Percentiles rank a stretch among this genome's conserved stretches.
Evolutionary conservation across 805 yeast genomes (phyloP).

Genomic region (Myxozyma udenii): DNA sequence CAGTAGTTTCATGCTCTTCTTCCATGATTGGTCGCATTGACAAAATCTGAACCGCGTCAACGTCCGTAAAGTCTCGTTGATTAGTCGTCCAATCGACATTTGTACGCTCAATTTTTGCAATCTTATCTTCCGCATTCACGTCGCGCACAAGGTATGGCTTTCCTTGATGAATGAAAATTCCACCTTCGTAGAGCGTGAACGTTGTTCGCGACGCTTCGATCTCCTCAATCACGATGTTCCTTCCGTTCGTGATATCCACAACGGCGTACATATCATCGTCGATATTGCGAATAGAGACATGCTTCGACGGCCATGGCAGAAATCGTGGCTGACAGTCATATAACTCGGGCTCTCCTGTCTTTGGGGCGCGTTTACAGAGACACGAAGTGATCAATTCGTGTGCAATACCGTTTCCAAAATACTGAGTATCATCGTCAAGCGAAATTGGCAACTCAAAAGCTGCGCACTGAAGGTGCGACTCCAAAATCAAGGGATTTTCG

Average conservation of each 20-base stretch:
- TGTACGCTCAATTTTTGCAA: constrained; percentile 81
- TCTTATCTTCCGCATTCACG: constrained; percentile 71
- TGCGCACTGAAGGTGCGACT: constrained; percentile 90
- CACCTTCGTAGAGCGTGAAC: constrained; percentile 83
- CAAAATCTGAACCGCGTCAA: constrained; percentile 61
- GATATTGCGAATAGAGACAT: constrained; percentile 75
- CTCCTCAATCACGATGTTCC: constrained; percentile 79
- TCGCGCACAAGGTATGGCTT: constrained; percentile 81
- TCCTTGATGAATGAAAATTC: constrained; percentile 92
- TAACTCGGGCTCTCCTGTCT: constrained; percentile 36
- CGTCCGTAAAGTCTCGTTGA: constrained; percentile 89
- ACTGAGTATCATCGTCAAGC: constrained; percentile 51
- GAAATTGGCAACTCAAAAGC: constrained; percentile 77
- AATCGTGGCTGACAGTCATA: constrained; percentile 58
- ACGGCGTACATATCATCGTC: constrained; percentile 84
- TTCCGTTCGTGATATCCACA: constrained; percentile 76
- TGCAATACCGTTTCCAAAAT: constrained; percentile 48
- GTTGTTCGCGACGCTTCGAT: constrained; percentile 85
- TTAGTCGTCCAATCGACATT: constrained; percentile 91
- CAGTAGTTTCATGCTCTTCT: neutral
- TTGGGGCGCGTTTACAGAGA: neutral
- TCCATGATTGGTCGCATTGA: constrained; percentile 29
- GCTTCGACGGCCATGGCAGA: constrained; percentile 76
- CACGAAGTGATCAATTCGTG: constrained; percentile 10
- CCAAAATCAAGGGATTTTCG: constrained; percentile 60